Evolutionary conservation across 2,329 filamentous ascomycete genomes (phyloP).

Genomic region (Fusarium udum): DNA sequence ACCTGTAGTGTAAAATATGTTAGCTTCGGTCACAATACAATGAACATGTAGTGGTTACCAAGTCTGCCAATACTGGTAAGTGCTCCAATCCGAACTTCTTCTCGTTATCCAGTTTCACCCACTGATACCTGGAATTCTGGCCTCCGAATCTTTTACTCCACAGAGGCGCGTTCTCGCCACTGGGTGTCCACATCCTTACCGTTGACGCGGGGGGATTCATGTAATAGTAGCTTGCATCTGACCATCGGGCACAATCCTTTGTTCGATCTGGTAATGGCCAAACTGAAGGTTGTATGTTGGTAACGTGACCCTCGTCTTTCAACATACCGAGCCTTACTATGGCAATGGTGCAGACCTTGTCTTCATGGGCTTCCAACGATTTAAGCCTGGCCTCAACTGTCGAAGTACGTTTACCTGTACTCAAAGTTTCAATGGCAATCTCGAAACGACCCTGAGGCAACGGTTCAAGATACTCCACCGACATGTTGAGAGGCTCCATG

Average conservation of each 20-base stretch:
- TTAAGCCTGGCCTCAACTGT: not conserved
- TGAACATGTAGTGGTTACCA: not conserved
- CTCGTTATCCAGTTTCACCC: not conserved
- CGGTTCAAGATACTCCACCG: not conserved
- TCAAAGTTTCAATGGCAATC: not conserved
- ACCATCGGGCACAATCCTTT: not conserved
- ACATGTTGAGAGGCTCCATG: not conserved
- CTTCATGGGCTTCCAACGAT: not conserved
- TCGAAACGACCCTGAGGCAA: not conserved
- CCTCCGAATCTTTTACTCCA: not conserved
- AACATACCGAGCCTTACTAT: not conserved
- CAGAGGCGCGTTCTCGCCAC: not conserved
- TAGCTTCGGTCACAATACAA: not conserved
- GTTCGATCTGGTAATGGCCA: not conserved
- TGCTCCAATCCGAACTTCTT: not conserved
- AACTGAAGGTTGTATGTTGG: not conserved
- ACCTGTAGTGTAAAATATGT: not conserved
- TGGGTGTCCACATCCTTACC: not conserved
- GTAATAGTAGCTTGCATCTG: not conserved
- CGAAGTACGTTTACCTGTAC: not conserved
- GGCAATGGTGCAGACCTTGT: not conserved
- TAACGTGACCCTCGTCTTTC: not conserved
- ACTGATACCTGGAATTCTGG: not conserved
- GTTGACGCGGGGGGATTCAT: not conserved
- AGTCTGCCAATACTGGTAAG: not conserved